Conservation (phyloP, 2,329 filamentous ascomycete genomes). For the Phyllosticta citribraziliensis region DNA sequence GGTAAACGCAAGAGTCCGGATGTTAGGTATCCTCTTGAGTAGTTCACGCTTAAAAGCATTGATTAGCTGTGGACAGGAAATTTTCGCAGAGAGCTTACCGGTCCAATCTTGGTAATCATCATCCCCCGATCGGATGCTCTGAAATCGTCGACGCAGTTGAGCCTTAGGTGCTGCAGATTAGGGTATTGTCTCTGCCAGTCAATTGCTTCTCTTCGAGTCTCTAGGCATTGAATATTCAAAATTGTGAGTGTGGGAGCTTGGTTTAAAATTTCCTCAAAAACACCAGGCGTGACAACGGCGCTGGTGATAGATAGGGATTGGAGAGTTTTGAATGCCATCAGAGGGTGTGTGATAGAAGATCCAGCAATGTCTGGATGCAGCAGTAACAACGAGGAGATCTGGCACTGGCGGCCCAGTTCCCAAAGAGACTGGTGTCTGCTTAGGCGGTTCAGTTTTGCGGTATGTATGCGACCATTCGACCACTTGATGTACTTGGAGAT, state of each 20-base stretch:
- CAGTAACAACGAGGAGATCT: slow-evolving; percentile 24
- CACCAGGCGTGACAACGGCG: slow-evolving; percentile 17
- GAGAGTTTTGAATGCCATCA: slow-evolving; percentile 17
- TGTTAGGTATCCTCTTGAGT: slow-evolving; percentile 13
- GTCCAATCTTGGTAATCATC: neutral
- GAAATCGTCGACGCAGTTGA: slow-evolving; percentile 3
- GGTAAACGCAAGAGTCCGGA: slow-evolving; percentile 13
- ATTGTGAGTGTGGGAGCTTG: slow-evolving; percentile 18
- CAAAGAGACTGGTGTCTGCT: slow-evolving; percentile 30
- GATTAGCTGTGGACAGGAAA: neutral
- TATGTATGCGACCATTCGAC: slow-evolving; percentile 18
- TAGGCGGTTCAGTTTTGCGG: slow-evolving; percentile 25
- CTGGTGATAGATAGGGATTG: slow-evolving; percentile 19
- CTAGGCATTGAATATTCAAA: slow-evolving; percentile 16
- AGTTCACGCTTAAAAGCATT: neutral
- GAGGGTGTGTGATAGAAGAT: slow-evolving; percentile 23
- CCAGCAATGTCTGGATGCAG: slow-evolving; percentile 18
- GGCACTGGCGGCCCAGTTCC: slow-evolving; percentile 30
- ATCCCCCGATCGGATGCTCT: neutral
- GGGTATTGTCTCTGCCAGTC: slow-evolving; percentile 20
- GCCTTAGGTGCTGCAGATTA: slow-evolving; percentile 17
- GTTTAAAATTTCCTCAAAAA: slow-evolving; percentile 21
- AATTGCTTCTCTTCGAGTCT: neutral
- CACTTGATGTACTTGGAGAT: slow-evolving; percentile 31
- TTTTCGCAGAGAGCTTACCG: neutral